Conservation (phyloP, 495 filamentous ascomycete species). For the Penicillium chermesinum region DNA sequence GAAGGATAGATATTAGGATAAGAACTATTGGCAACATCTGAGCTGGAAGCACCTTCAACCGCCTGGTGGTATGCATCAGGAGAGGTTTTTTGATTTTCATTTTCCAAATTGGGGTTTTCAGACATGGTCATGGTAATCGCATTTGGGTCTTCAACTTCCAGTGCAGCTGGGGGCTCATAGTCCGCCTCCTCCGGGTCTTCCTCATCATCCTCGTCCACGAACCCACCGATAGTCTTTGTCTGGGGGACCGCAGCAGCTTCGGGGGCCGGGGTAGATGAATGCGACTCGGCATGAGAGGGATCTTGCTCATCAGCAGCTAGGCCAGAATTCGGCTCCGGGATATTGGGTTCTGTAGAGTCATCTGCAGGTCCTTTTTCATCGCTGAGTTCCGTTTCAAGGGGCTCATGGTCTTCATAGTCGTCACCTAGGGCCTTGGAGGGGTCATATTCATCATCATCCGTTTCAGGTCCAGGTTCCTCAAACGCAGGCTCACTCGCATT, state of each 20-base stretch:
- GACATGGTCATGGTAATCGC: slow-evolving; percentile 42
- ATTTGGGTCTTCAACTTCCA: slow-evolving; percentile 44
- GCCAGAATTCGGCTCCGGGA: slow-evolving; percentile 28
- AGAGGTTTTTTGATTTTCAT: slow-evolving; percentile 54
- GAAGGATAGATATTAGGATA: slow-evolving; percentile 45
- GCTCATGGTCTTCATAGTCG: slow-evolving; percentile 35
- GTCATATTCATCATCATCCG: slow-evolving; percentile 54
- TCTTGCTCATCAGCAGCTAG: slow-evolving; percentile 21
- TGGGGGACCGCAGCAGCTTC: slow-evolving; percentile 41
- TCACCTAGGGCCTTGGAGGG: slow-evolving; percentile 46
- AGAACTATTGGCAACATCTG: slow-evolving; percentile 50
- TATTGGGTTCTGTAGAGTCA: slow-evolving; percentile 13
- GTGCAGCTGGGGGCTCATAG: slow-evolving; percentile 51
- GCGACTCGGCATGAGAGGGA: slow-evolving; percentile 36
- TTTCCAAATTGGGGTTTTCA: slow-evolving; percentile 50
- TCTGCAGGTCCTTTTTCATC: neutral
- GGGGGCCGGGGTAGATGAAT: slow-evolving; percentile 34
- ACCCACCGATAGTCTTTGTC: slow-evolving; percentile 71
- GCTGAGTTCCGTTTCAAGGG: slow-evolving; percentile 1
- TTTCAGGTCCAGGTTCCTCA: slow-evolving; percentile 49
- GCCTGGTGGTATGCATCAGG: slow-evolving; percentile 52
- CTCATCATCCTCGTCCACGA: slow-evolving; percentile 72
- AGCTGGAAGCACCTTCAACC: slow-evolving; percentile 49
- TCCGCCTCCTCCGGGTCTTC: slow-evolving; percentile 49
- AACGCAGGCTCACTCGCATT: slow-evolving; percentile 31